Conservation (phyloP, 2,329 filamentous ascomycete genomes). For the Fusarium albosuccineum region DNA sequence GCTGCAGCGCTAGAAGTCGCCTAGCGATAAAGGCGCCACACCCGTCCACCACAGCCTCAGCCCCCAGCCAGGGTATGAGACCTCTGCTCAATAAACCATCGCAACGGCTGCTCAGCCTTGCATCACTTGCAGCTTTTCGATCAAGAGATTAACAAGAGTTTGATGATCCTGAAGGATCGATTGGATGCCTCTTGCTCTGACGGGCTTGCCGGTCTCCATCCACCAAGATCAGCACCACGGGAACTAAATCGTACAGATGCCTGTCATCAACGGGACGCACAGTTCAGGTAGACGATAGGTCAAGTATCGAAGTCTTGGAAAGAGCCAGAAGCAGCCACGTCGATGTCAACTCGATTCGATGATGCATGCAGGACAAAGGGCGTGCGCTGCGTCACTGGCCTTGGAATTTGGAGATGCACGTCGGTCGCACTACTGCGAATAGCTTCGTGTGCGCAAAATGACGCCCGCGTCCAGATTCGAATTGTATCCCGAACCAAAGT, state of each 20-base stretch:
- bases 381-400: slow-evolving; percentile 10
- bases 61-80: slow-evolving; percentile 21
- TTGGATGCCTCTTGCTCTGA: slow-evolving; percentile 44
- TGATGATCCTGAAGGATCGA: slow-evolving; percentile 35
- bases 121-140: slow-evolving; percentile 22
- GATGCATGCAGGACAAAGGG: slow-evolving; percentile 19
- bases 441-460: slow-evolving; percentile 16
- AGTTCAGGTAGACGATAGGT: slow-evolving; percentile 15
- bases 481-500: not conserved
- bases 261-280: slow-evolving; percentile 29
- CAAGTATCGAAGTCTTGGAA: slow-evolving; percentile 2
- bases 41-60: slow-evolving; percentile 40
- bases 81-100: not conserved
- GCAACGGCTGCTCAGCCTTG: slow-evolving; percentile 39
- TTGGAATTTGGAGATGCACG: slow-evolving; percentile 9
- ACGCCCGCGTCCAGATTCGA: slow-evolving; percentile 9
- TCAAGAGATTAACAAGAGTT: not conserved
- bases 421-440: slow-evolving; percentile 18
- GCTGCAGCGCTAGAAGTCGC: slow-evolving; percentile 9
- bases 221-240: slow-evolving; percentile 35
- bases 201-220: slow-evolving; percentile 23
- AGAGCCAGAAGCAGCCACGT: slow-evolving; percentile 13
- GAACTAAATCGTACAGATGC: slow-evolving; percentile 42
- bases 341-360: slow-evolving; percentile 4
- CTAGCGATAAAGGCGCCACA: slow-evolving; percentile 2